Evolutionary conservation across 768 basidiomycete species (phyloP).

Genomic region (Xerocomellus chrysenteron): DNA sequence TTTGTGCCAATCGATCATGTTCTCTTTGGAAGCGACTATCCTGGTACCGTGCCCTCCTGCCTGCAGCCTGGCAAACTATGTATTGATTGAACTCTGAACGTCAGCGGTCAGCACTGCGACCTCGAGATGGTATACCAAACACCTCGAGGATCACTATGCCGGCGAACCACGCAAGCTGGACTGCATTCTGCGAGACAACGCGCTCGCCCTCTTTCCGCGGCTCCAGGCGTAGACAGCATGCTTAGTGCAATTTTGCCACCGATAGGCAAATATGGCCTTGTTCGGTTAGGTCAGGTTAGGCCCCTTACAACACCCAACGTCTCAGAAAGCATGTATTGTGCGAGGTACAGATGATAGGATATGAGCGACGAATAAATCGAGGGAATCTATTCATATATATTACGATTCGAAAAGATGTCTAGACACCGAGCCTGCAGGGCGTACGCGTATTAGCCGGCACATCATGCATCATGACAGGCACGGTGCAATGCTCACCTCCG

Average conservation of each 20-base stretch:
- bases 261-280: not conserved
- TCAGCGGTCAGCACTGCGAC: conserved; percentile 58
- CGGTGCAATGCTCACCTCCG: conserved; percentile 51
- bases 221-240: conserved; percentile 7
- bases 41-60: conserved; percentile 45
- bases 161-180: conserved; percentile 40
- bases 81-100: not conserved
- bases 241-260: not conserved
- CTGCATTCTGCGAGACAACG: conserved; percentile 49
- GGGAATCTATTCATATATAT: conserved; percentile 26
- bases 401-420: conserved; percentile 25
- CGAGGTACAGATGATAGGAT: conserved; percentile 27
- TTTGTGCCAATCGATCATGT: conserved; percentile 53
- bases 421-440: conserved; percentile 58
- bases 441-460: conserved; percentile 2
- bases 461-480: not conserved
- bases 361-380: conserved; percentile 24
- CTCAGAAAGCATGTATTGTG: conserved; percentile 21
- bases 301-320: conserved; percentile 10
- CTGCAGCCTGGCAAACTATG: not conserved
- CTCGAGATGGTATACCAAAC: conserved; percentile 60
- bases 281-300: not conserved
- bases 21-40: conserved; percentile 76
- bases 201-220: conserved; percentile 50
- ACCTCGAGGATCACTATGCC: conserved; percentile 50